Percentiles rank a stretch among this genome's conserved stretches.
These are phyloP conservation scores for Chlorella sp. DNA, from an alignment of 139 green algal species.

Conservation along the genomic window DNA sequence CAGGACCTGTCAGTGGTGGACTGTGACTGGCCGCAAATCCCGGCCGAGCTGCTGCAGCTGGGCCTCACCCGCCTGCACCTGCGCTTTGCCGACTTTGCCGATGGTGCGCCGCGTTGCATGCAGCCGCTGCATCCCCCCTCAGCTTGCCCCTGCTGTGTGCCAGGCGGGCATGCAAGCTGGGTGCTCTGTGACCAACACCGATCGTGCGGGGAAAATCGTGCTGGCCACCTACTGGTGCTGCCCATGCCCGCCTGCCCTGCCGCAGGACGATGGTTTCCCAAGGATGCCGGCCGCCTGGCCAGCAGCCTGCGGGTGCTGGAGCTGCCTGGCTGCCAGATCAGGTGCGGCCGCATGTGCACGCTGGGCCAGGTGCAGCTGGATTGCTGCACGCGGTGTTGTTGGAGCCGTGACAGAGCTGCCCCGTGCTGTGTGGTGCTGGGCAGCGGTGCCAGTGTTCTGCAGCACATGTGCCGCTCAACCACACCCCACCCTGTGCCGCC, in stretches of 20 bases:
- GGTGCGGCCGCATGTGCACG: neutral
- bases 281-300: neutral
- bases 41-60: neutral
- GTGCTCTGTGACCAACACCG: too few relatives aligned
- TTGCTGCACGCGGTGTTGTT: too few relatives aligned
- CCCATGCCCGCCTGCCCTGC: neutral
- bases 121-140: too few relatives aligned
- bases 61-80: slow-evolving; percentile 32
- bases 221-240: too few relatives aligned
- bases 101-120: neutral
- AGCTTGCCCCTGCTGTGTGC: neutral
- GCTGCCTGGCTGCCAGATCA: slow-evolving; percentile 29
- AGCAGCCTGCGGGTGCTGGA: slow-evolving; percentile 2
- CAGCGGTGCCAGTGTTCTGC: too few relatives aligned
- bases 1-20: slow-evolving; percentile 25
- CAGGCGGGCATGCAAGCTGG: too few relatives aligned
- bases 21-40: slow-evolving; percentile 22
- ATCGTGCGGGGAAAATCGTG: too few relatives aligned
- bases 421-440: too few relatives aligned
- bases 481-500: too few relatives aligned
- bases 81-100: slow-evolving; percentile 23
- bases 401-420: too few relatives aligned
- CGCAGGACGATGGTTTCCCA: neutral
- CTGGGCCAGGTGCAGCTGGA: too few relatives aligned
- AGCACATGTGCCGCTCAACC: neutral